These are phyloP conservation scores for Phyllosticta paracitricarpa DNA, from an alignment of 2,329 filamentous ascomycete species.

Conservation along the genomic window DNA sequence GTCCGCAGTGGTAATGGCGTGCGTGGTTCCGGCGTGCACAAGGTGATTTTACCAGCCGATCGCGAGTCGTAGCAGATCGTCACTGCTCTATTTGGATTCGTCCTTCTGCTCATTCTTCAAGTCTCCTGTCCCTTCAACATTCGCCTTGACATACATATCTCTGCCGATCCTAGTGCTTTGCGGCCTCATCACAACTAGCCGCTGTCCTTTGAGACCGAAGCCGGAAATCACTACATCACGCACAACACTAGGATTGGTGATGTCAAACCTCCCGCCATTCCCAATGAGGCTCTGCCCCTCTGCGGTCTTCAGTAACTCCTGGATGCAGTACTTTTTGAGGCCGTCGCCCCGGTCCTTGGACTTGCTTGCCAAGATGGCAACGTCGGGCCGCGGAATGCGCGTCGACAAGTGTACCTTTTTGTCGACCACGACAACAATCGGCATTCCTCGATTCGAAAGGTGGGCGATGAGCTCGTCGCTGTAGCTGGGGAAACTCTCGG, in stretches of 20 bases:
- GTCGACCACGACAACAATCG: constrained; percentile 66
- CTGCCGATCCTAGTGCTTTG: too few relatives aligned
- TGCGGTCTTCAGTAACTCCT: neutral
- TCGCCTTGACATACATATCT: too few relatives aligned
- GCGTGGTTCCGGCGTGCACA: too few relatives aligned
- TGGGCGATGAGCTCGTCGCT: constrained; percentile 40
- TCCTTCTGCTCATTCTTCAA: too few relatives aligned
- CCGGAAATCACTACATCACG: too few relatives aligned
- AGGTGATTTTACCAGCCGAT: too few relatives aligned
- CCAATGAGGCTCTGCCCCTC: neutral
- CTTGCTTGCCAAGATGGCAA: neutral
- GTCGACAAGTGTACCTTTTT: constrained; percentile 60
- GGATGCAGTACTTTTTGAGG: neutral
- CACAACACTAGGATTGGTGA: neutral
- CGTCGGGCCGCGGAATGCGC: neutral
- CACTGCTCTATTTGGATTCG: too few relatives aligned
- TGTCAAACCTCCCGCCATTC: neutral
- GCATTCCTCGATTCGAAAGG: constrained; percentile 41
- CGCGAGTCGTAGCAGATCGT: too few relatives aligned
- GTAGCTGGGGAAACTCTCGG: constrained; percentile 46
- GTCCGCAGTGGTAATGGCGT: too few relatives aligned
- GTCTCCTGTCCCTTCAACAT: too few relatives aligned
- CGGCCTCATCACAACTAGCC: too few relatives aligned
- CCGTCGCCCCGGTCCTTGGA: neutral
- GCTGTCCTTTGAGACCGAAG: too few relatives aligned